These are phyloP conservation scores for Colletotrichum noveboracense DNA, from an alignment of 2,329 filamentous ascomycete species.

Conservation along the genomic window DNA sequence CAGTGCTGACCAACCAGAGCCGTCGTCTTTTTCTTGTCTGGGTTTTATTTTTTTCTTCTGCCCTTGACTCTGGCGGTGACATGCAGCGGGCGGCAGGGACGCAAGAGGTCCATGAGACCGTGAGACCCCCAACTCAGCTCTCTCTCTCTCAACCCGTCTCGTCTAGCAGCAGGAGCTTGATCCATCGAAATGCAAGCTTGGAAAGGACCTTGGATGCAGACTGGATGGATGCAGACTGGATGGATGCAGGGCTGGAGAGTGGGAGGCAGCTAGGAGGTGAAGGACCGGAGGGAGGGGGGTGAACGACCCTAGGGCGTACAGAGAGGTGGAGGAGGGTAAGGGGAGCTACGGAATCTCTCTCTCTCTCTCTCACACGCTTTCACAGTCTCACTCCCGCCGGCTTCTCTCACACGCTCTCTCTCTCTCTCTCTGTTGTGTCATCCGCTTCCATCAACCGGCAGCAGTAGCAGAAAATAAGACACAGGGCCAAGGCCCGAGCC, in stretches of 20 bases:
- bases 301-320: neutral
- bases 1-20: slow-evolving; percentile 6
- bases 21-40: neutral
- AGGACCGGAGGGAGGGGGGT: neutral
- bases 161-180: neutral
- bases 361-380: neutral
- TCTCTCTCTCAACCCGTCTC: neutral
- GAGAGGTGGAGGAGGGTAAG: neutral
- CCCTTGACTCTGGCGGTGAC: neutral
- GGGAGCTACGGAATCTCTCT: neutral
- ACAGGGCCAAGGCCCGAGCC: neutral
- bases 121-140: neutral
- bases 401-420: neutral
- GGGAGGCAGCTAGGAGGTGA: neutral
- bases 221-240: neutral
- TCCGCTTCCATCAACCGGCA: neutral
- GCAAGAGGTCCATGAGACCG: neutral
- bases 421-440: neutral
- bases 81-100: neutral
- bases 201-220: neutral
- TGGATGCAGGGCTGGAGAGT: slow-evolving; percentile 10
- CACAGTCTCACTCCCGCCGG: neutral
- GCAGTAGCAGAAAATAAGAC: neutral
- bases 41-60: neutral
- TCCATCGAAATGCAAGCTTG: neutral